Conservation (phyloP, 2,329 filamentous ascomycete genomes). For the Aureobasidium subglaciale region DNA sequence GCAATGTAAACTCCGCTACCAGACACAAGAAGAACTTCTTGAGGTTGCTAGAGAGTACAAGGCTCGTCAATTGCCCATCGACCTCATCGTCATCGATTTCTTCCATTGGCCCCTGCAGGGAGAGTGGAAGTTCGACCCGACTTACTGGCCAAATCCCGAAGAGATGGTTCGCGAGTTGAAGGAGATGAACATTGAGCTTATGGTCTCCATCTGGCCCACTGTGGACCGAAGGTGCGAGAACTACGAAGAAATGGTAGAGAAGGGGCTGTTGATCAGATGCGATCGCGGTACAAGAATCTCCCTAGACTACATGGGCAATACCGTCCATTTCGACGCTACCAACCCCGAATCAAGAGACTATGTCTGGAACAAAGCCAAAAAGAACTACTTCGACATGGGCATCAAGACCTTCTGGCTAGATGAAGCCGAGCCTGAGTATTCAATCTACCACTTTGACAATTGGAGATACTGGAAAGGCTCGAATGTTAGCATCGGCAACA, state of each 20-base stretch:
- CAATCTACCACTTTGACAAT: constrained; percentile 59
- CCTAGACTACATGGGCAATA: constrained; percentile 54
- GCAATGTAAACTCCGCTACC: constrained; percentile 61
- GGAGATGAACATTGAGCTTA: constrained; percentile 54
- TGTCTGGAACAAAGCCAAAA: constrained; percentile 52
- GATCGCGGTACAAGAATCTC: constrained; percentile 53
- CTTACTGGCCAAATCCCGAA: constrained; percentile 58
- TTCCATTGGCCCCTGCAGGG: constrained; percentile 63
- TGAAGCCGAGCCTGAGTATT: constrained; percentile 62
- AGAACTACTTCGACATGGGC: constrained; percentile 56
- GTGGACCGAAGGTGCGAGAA: constrained; percentile 55
- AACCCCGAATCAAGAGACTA: constrained; percentile 53
- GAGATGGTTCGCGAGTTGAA: constrained; percentile 58
- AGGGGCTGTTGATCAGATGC: constrained; percentile 52
- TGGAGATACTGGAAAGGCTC: constrained; percentile 54
- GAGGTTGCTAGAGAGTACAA: constrained; percentile 54
- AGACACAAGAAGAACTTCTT: constrained; percentile 58
- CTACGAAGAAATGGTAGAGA: constrained; percentile 55
- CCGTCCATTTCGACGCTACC: constrained; percentile 57
- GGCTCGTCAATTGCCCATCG: constrained; percentile 49
- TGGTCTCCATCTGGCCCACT: constrained; percentile 65
- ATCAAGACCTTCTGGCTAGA: constrained; percentile 63
- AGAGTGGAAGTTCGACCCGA: constrained; percentile 60
- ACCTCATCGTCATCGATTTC: constrained; percentile 61
- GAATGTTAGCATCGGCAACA: constrained; percentile 52